Evolutionary conservation across 371 early-diverging fungal species (phyloP).

Genomic region (Dichotomocladium elegans): DNA sequence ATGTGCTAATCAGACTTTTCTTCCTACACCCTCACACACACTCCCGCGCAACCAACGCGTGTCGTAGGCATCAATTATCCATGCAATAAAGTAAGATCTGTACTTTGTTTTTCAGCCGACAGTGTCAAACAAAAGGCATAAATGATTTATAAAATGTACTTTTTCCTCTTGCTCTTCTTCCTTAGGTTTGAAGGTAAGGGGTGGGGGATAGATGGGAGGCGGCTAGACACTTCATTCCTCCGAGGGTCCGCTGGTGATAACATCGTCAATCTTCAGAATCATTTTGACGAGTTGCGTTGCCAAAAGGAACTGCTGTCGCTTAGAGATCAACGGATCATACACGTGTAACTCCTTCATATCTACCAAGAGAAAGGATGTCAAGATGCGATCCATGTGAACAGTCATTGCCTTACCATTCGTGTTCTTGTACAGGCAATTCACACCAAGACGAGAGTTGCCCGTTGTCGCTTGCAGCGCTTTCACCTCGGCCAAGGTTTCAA

Average conservation of each 20-base stretch:
- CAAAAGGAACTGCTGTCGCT: constrained; percentile 91
- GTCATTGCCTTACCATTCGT: constrained; percentile 69
- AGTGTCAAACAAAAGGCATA: no score
- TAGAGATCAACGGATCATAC: constrained; percentile 98
- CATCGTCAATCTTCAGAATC: constrained; percentile 97
- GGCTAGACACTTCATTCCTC: constrained; percentile 10
- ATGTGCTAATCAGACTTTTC: no score
- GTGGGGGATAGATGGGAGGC: no score
- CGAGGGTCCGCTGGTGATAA: constrained; percentile 57
- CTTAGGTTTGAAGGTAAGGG: no score
- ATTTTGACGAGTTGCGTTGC: constrained; percentile 99
- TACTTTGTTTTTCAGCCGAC: no score
- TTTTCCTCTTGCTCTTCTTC: no score
- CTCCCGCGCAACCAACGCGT: no score
- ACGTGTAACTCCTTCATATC: constrained; percentile 98
- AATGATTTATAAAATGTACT: no score
- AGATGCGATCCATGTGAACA: no score
- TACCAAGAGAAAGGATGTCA: background rate
- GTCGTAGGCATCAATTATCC: no score
- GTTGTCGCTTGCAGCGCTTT: constrained; percentile 91
- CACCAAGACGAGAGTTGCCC: constrained; percentile 85
- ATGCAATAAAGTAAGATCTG: no score
- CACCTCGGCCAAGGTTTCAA: constrained; percentile 91
- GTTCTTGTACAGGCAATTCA: constrained; percentile 93
- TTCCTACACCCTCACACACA: no score